Evolutionary conservation across 2,329 filamentous ascomycete species (phyloP).

Genomic region (Dendrostoma leiphaemia): DNA sequence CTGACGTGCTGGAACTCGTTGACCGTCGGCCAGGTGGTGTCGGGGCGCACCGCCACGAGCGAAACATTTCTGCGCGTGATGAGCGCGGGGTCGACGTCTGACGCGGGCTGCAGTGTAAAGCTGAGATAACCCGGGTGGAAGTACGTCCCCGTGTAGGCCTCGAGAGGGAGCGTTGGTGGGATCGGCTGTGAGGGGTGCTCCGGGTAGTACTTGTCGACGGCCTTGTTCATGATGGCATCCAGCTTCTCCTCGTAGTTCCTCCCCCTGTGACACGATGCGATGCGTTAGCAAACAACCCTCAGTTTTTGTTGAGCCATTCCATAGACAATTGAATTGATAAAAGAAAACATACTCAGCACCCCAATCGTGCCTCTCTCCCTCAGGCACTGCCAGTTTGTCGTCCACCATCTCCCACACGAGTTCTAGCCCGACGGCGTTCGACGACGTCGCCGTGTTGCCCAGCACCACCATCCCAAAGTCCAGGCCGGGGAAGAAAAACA

Average conservation of each 20-base stretch:
- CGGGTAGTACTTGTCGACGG: constrained; percentile 36
- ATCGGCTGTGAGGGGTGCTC: constrained; percentile 32
- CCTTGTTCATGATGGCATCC: constrained; percentile 28
- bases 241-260: constrained; percentile 17
- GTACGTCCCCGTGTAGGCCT: constrained; percentile 40
- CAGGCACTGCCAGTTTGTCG: constrained; percentile 34
- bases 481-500: constrained; percentile 43
- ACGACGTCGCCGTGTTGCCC: constrained; percentile 41
- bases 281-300: constrained; percentile 4
- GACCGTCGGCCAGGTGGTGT: constrained; percentile 31
- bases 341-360: constrained; percentile 27
- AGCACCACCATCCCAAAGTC: constrained; percentile 41
- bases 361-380: constrained; percentile 36
- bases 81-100: background rate
- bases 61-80: background rate
- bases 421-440: constrained; percentile 32
- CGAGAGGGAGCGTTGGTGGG: constrained; percentile 33
- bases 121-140: constrained; percentile 40
- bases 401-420: constrained; percentile 39
- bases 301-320: no score
- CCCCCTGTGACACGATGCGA: constrained; percentile 22
- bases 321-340: no score
- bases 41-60: constrained; percentile 26
- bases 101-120: constrained; percentile 26
- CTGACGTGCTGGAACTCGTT: constrained; percentile 34